Evolutionary conservation across 2,329 filamentous ascomycete genomes (phyloP).

Genomic region (Fusarium pseudonygamai): DNA sequence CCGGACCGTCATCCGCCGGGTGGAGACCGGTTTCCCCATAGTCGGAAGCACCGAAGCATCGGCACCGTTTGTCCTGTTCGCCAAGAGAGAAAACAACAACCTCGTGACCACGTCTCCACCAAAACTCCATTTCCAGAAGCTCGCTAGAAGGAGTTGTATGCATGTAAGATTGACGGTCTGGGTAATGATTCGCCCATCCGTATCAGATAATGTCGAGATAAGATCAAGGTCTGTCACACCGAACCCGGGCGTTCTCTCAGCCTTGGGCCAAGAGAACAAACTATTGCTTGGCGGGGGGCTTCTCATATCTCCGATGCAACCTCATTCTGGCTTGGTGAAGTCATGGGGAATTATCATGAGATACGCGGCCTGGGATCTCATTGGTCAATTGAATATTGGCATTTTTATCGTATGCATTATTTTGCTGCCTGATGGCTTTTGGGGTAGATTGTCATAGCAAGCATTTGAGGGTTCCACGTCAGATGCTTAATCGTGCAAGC

Average conservation of each 20-base stretch:
- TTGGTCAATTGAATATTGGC: slow-evolving; percentile 23
- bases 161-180: neutral
- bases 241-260: slow-evolving; percentile 24
- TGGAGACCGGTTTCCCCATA: slow-evolving; percentile 20
- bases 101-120: slow-evolving; percentile 8
- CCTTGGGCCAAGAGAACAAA: slow-evolving; percentile 13
- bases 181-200: slow-evolving; percentile 24
- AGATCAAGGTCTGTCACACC: slow-evolving; percentile 25
- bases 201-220: slow-evolving; percentile 22
- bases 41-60: slow-evolving; percentile 21
- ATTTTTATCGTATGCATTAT: slow-evolving; percentile 6
- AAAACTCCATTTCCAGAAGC: slow-evolving; percentile 27
- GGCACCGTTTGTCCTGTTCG: slow-evolving; percentile 12
- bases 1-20: neutral
- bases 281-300: slow-evolving; percentile 5
- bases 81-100: slow-evolving; percentile 16
- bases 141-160: slow-evolving; percentile 24
- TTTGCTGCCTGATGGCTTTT: slow-evolving; percentile 5
- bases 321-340: slow-evolving; percentile 15
- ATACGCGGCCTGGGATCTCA: neutral
- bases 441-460: neutral
- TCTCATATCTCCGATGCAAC: slow-evolving; percentile 14
- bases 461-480: neutral
- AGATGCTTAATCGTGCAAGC: slow-evolving; percentile 8
- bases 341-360: slow-evolving; percentile 25